Evolutionary conservation across 2,329 filamentous ascomycete species (phyloP).

Genomic region (Cytospora mali): DNA sequence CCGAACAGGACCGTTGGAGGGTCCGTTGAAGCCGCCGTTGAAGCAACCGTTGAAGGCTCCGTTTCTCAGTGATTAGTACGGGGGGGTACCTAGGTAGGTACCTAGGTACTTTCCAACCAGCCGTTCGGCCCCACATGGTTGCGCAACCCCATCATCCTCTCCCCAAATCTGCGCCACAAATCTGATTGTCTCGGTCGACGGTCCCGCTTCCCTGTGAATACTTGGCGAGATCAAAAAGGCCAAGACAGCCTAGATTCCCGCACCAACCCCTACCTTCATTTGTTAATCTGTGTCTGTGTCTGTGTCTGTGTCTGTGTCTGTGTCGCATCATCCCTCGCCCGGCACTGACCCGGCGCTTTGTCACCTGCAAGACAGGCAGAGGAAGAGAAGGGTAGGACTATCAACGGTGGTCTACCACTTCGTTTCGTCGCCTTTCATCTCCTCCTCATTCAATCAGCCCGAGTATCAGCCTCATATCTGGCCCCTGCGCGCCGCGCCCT

Average conservation of each 20-base stretch:
- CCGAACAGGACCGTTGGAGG: too few relatives aligned
- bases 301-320: background rate
- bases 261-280: conserved; percentile 10
- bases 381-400: background rate
- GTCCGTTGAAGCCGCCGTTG: too few relatives aligned
- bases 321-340: too few relatives aligned
- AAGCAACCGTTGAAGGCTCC: too few relatives aligned
- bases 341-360: background rate
- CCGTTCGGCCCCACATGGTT: too few relatives aligned
- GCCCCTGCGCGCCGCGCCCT: background rate
- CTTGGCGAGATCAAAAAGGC: conserved; percentile 12
- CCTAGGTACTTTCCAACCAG: too few relatives aligned
- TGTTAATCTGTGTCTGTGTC: too few relatives aligned
- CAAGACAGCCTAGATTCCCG: conserved; percentile 20
- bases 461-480: background rate
- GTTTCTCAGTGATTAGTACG: too few relatives aligned
- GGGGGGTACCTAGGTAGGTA: too few relatives aligned
- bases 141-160: background rate
- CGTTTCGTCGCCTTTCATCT: background rate
- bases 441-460: background rate
- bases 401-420: background rate
- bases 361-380: background rate
- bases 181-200: background rate
- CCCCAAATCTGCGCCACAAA: background rate
- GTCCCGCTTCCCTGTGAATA: background rate